These are phyloP conservation scores for Tolypocladium inflatum DNA, from an alignment of 2,329 filamentous ascomycete species.

Conservation along the genomic window DNA sequence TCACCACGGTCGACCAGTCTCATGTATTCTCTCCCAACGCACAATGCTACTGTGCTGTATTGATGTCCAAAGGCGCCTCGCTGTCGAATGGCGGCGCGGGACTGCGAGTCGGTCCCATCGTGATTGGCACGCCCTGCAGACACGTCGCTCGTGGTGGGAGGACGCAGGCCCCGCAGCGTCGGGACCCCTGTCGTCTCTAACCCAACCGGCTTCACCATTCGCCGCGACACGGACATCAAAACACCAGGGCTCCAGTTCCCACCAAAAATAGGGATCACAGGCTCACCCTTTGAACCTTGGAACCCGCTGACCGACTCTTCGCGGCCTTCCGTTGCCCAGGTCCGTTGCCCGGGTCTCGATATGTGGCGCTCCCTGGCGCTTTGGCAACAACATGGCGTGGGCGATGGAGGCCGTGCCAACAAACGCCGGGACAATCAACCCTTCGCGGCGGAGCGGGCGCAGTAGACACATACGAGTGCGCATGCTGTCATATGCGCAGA, in stretches of 20 bases:
- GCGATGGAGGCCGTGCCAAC: background rate
- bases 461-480: background rate
- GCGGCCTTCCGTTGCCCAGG: background rate
- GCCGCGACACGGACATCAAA: background rate
- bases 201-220: background rate
- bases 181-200: background rate
- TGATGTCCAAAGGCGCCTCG: constrained; percentile 13
- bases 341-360: background rate
- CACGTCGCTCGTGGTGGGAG: constrained; percentile 3
- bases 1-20: background rate
- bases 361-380: background rate
- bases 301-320: constrained; percentile 7
- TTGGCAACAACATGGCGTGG: background rate
- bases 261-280: constrained; percentile 1
- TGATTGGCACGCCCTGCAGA: constrained; percentile 10
- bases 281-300: background rate
- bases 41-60: constrained; percentile 9
- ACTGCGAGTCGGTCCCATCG: background rate
- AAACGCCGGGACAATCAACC: background rate
- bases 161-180: background rate
- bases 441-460: background rate
- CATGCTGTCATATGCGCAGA: background rate
- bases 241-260: background rate
- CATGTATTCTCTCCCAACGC: constrained; percentile 11
- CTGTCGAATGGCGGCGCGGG: constrained; percentile 9